Evolutionary conservation across 768 basidiomycete species (phyloP).

Genomic region (Porpolomopsis calyptriformis): DNA sequence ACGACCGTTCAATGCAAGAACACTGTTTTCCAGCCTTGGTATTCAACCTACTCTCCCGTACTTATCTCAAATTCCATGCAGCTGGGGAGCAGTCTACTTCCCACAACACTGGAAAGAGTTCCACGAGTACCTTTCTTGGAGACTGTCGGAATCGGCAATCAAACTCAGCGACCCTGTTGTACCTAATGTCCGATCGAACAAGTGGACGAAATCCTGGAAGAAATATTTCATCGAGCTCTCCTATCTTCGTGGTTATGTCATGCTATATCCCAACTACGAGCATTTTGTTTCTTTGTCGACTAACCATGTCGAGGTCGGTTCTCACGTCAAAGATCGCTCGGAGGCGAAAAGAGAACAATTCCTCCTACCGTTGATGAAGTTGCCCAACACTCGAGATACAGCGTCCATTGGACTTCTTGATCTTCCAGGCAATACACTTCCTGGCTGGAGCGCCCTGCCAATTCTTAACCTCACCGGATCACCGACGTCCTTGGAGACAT

Average conservation of each 20-base stretch:
- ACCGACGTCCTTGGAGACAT: slow-evolving; percentile 25
- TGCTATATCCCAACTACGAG: slow-evolving; percentile 82
- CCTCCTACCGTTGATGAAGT: slow-evolving; percentile 56
- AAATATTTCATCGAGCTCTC: slow-evolving; percentile 81
- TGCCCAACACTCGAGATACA: slow-evolving; percentile 20
- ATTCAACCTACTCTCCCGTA: slow-evolving; percentile 53
- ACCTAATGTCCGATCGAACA: slow-evolving; percentile 67
- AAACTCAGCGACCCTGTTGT: slow-evolving; percentile 43
- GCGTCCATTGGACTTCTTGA: slow-evolving; percentile 35
- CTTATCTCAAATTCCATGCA: slow-evolving; percentile 79
- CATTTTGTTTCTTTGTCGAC: slow-evolving; percentile 69
- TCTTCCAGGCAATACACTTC: slow-evolving; percentile 43
- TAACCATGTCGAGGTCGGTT: slow-evolving; percentile 81
- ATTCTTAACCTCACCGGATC: slow-evolving; percentile 58
- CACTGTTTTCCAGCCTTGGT: slow-evolving; percentile 36
- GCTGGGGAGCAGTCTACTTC: slow-evolving; percentile 89
- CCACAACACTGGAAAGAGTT: slow-evolving; percentile 85
- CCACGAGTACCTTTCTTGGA: slow-evolving; percentile 62
- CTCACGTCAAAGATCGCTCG: slow-evolving; percentile 58
- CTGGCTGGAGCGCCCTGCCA: slow-evolving; percentile 47
- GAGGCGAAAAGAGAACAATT: slow-evolving; percentile 55
- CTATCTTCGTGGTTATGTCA: slow-evolving; percentile 71
- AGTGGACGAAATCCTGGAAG: slow-evolving; percentile 80
- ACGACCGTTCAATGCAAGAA: slow-evolving; percentile 53
- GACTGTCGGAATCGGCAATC: slow-evolving; percentile 44